Percentiles rank a stretch among this genome's conserved stretches.
These are phyloP conservation scores for Taphrina flavorubra DNA, from an alignment of 1,139 yeast genomes.

Conservation along the genomic window DNA sequence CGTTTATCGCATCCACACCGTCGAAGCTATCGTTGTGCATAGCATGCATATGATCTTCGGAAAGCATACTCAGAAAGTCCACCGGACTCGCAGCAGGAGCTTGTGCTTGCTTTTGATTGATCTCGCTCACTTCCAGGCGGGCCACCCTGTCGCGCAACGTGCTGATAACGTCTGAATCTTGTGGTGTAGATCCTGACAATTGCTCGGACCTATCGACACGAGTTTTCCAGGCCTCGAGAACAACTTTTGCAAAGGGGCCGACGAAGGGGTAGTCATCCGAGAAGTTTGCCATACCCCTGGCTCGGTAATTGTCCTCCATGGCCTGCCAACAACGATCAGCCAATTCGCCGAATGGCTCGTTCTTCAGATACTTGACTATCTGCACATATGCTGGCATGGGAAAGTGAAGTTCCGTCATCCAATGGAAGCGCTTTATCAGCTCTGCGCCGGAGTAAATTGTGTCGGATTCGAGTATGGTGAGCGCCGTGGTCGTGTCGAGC, in stretches of 20 bases:
- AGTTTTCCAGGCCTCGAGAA: background rate
- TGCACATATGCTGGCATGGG: slow-evolving; percentile 5
- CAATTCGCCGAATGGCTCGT: background rate
- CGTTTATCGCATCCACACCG: too few relatives aligned
- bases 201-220: background rate
- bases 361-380: background rate
- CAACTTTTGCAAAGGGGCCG: background rate
- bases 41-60: too few relatives aligned
- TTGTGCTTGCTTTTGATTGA: background rate
- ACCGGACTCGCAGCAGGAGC: too few relatives aligned
- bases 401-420: slow-evolving; percentile 2
- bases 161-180: background rate
- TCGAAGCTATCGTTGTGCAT: too few relatives aligned
- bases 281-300: background rate
- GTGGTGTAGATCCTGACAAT: background rate
- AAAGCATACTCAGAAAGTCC: too few relatives aligned
- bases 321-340: background rate
- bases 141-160: background rate
- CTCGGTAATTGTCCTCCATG: slow-evolving; percentile 2
- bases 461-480: background rate
- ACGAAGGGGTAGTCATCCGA: background rate
- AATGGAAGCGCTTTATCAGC: background rate
- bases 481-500: background rate
- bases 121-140: background rate
- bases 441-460: background rate